Evolutionary conservation across 1,284 basidiomycete species (phyloP).

Genomic region (Trichosporon sp.): DNA sequence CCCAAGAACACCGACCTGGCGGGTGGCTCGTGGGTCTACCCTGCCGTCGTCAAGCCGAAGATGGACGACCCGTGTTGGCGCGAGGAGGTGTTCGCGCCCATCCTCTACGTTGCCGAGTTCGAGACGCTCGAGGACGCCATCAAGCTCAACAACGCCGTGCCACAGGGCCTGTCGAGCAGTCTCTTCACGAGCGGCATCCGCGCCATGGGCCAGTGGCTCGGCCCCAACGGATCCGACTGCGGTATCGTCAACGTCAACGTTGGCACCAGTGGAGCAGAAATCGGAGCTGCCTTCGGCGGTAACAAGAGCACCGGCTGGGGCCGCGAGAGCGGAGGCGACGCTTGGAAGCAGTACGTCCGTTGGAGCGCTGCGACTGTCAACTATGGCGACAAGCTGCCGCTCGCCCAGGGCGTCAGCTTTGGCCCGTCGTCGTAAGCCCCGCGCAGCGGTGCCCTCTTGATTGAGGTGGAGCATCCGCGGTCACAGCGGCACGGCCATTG

Average conservation of each 20-base stretch:
- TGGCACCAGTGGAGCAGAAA: conserved; percentile 89
- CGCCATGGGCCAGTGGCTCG: conserved; percentile 82
- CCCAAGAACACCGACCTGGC: conserved; percentile 48
- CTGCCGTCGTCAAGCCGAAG: conserved; percentile 62
- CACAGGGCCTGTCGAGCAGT: conserved; percentile 78
- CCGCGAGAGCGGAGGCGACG: conserved; percentile 91
- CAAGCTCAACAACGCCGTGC: conserved; percentile 83
- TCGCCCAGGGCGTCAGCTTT: conserved; percentile 90
- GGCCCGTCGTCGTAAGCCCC: conserved; percentile 20
- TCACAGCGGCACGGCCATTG: no score
- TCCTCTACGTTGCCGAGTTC: conserved; percentile 81
- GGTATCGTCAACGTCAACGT: conserved; percentile 89
- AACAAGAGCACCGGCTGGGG: conserved; percentile 83
- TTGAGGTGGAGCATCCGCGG: no score
- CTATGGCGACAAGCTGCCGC: conserved; percentile 77
- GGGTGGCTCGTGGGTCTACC: conserved; percentile 79
- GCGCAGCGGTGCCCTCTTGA: background rate
- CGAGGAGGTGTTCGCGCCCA: conserved; percentile 44
- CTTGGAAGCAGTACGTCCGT: conserved; percentile 72
- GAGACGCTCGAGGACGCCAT: conserved; percentile 87
- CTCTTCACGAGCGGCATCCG: conserved; percentile 81
- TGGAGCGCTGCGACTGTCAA: conserved; percentile 71
- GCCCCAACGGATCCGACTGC: conserved; percentile 75
- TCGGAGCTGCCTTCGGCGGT: conserved; percentile 84
- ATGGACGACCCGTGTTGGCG: conserved; percentile 42